These are phyloP conservation scores for Proliferodiscus dingleyae DNA, from an alignment of 2,329 filamentous ascomycete genomes.

Conservation along the genomic window DNA sequence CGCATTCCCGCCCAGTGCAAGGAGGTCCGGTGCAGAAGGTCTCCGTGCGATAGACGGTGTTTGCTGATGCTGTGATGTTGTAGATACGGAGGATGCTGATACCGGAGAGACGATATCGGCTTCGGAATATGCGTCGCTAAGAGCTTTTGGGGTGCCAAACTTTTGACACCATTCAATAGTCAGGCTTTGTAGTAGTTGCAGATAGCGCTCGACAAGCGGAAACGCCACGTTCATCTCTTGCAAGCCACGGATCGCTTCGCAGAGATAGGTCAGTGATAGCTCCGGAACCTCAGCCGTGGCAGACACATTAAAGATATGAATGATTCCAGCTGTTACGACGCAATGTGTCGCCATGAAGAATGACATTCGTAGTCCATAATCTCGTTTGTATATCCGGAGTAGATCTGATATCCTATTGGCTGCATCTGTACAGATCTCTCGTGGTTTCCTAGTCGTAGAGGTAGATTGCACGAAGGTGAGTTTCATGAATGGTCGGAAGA, in stretches of 20 bases:
- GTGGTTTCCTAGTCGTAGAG: constrained; percentile 11
- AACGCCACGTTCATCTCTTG: constrained; percentile 8
- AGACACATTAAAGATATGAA: constrained; percentile 16
- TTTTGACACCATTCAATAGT: constrained; percentile 10
- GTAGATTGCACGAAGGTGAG: constrained; percentile 18
- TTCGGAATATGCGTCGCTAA: background rate
- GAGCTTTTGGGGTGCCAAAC: background rate
- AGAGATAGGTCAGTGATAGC: constrained; percentile 6
- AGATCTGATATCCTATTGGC: constrained; percentile 28
- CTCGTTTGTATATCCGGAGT: constrained; percentile 15
- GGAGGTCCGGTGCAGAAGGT: background rate
- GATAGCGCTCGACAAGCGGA: constrained; percentile 8
- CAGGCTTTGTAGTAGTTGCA: constrained; percentile 7
- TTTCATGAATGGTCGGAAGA: constrained; percentile 59
- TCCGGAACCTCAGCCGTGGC: background rate
- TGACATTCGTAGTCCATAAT: constrained; percentile 20
- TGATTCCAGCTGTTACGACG: constrained; percentile 19
- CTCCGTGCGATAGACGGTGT: no score
- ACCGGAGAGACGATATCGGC: no score
- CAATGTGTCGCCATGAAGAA: constrained; percentile 23
- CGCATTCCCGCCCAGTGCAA: background rate
- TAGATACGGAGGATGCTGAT: no score
- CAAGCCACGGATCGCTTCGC: constrained; percentile 6
- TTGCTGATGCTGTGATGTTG: no score
- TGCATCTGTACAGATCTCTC: constrained; percentile 25